phyloP scores from a whole-genome alignment of 768 basidiomycete genomes.

The Termitomyces sp. region DNA sequence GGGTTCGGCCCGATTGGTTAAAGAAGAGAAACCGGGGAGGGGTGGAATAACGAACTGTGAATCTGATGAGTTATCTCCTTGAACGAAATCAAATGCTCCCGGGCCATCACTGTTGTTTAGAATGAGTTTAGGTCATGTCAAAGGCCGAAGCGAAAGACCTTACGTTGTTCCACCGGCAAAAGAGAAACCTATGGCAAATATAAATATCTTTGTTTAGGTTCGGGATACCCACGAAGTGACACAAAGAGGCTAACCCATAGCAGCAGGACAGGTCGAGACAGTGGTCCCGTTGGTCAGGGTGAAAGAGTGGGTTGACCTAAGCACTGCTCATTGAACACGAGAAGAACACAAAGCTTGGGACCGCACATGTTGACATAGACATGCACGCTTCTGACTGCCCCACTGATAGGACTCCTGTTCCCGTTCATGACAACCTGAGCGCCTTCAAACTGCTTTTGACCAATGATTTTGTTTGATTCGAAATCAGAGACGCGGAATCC shows the following conservation, averaged over 20 bases:
- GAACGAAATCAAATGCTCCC: slow-evolving; percentile 72
- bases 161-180: slow-evolving; percentile 82
- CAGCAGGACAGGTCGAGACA: slow-evolving; percentile 72
- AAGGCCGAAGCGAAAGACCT: slow-evolving; percentile 16
- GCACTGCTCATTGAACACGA: background rate
- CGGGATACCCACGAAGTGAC: background rate
- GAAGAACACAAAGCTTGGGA: background rate
- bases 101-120: slow-evolving; percentile 60
- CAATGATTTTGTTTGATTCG: slow-evolving; percentile 70
- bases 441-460: slow-evolving; percentile 60
- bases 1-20: background rate
- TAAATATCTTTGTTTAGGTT: background rate
- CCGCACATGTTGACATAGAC: slow-evolving; percentile 63
- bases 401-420: slow-evolving; percentile 40
- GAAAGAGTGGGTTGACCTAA: slow-evolving; percentile 61
- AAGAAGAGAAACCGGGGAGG: background rate
- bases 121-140: background rate
- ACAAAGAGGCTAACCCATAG: slow-evolving; percentile 46
- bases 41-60: slow-evolving; percentile 37
- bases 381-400: slow-evolving; percentile 66
- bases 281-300: slow-evolving; percentile 57
- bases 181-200: slow-evolving; percentile 44
- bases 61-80: slow-evolving; percentile 60
- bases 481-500: slow-evolving; percentile 74
- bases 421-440: slow-evolving; percentile 59